Base-by-base conservation (phyloP, 2,329 filamentous ascomycete genomes). In the Trichoderma hamatum region DNA sequence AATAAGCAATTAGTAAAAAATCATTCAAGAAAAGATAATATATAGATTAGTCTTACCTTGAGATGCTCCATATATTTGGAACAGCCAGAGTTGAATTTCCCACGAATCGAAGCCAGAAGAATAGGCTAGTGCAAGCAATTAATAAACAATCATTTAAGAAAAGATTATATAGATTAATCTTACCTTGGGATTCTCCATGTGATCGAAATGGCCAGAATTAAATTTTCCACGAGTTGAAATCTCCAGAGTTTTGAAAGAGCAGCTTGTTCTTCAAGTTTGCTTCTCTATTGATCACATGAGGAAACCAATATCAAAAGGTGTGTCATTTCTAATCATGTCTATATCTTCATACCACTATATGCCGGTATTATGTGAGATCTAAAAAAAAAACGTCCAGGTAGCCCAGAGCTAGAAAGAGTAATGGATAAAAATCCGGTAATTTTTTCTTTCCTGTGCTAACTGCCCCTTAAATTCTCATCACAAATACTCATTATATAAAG, bases 291-390 rank as follows among this genome's bases (percentile, higher is more conserved):
- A 93, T 87, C 75, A 81, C 86, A 70, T 83, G 80, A 91, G 91
- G 78, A 93, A 93, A 0, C 90, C 90, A 51, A 87, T 74, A 62
- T 92, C 86, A 72, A 93, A 91, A 0, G 82, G 80, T 46, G 82
- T 82, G 0, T 88, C 88, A 6, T 74, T 80, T 70, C 93, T 90
- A 69, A 94, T 88, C 73, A 88, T 85, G 49, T 86, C 79, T 26
- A 94, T 86, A 54, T 94, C 89, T 70, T 90, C n/a, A n/a, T n/a
- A n/a, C n/a, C n/a, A n/a, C n/a, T n/a, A n/a, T n/a, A n/a, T n/a
- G n/a, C n/a, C n/a, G n/a, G n/a, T n/a, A n/a, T n/a, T n/a, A n/a
- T n/a, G n/a, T n/a, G n/a, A n/a, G n/a, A n/a, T n/a, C n/a, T n/a
- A n/a, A n/a, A n/a, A n/a, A n/a, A n/a, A n/a, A n/a, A n/a, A n/a